Evolutionary conservation across 2,329 filamentous ascomycete genomes (phyloP).

Genomic region (Alternaria triticina): DNA sequence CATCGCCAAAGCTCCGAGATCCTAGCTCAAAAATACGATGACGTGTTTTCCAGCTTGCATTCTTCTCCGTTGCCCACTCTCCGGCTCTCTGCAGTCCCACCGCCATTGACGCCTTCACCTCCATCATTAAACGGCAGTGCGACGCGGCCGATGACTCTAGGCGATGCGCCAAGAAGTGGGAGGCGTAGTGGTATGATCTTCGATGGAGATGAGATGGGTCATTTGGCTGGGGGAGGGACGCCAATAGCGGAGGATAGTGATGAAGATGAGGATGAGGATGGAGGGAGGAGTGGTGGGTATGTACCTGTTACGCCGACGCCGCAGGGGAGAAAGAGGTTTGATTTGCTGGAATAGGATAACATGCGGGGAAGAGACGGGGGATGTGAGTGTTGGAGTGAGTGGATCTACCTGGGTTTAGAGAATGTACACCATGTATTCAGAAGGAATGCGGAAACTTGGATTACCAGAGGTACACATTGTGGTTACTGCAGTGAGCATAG

Average conservation of each 20-base stretch:
- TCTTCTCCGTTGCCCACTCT: background rate
- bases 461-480: rapidly evolving
- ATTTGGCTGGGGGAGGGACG: background rate
- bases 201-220: background rate
- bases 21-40: conserved; percentile 11
- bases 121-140: background rate
- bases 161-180: background rate
- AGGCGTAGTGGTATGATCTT: conserved; percentile 8
- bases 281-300: background rate
- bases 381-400: background rate
- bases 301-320: background rate
- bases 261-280: background rate
- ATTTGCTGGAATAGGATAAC: background rate
- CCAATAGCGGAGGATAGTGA: background rate
- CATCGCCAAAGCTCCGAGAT: conserved; percentile 1
- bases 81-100: background rate
- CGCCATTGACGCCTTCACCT: background rate
- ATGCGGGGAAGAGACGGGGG: background rate
- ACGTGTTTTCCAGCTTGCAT: conserved; percentile 1
- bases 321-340: background rate
- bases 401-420: background rate
- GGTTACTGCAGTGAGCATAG: background rate
- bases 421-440: background rate
- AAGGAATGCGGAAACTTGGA: background rate
- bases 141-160: background rate